A percentile compares a stretch with the other conserved stretches of the same genome.
Evolutionary conservation across 345 rosid genomes (phyloP).

Genomic region (Eucalyptus pumila): DNA sequence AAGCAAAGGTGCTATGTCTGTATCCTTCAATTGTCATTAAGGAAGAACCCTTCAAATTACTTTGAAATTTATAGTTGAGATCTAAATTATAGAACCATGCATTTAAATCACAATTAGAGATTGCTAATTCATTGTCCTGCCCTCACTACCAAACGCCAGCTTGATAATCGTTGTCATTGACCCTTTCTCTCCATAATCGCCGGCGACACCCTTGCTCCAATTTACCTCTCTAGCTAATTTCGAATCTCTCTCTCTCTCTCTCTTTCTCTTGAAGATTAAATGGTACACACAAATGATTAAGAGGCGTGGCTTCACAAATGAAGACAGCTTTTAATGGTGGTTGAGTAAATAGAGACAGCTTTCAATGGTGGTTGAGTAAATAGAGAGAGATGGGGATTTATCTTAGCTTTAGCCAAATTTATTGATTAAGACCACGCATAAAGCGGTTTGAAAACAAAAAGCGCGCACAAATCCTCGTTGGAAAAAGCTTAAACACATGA

Average conservation of each 20-base stretch:
- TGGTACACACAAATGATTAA: neutral
- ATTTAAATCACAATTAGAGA: neutral
- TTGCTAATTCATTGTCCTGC: rapidly evolving
- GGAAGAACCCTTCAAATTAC: neutral
- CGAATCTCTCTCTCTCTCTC: neutral
- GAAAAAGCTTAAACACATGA: neutral
- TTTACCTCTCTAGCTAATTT: neutral
- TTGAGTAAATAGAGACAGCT: no score
- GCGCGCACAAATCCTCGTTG: neutral
- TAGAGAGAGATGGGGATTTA: neutral
- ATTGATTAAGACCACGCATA: neutral
- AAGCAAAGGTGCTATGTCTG: rapidly evolving
- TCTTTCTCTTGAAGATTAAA: neutral
- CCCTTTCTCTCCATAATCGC: neutral
- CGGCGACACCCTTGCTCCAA: neutral
- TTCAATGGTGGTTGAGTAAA: neutral
- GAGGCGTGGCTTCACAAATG: neutral
- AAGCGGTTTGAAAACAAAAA: neutral
- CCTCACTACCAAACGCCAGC: rapidly evolving
- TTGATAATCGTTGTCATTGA: rapidly evolving
- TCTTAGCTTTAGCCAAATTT: neutral
- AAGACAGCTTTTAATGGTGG: neutral
- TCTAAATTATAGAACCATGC: neutral
- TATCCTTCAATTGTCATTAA: neutral
- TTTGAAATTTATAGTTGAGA: rapidly evolving